These are phyloP conservation scores for Ocimum tenuiflorum DNA, from an alignment of 257 asterid genomes.

Conservation along the genomic window DNA sequence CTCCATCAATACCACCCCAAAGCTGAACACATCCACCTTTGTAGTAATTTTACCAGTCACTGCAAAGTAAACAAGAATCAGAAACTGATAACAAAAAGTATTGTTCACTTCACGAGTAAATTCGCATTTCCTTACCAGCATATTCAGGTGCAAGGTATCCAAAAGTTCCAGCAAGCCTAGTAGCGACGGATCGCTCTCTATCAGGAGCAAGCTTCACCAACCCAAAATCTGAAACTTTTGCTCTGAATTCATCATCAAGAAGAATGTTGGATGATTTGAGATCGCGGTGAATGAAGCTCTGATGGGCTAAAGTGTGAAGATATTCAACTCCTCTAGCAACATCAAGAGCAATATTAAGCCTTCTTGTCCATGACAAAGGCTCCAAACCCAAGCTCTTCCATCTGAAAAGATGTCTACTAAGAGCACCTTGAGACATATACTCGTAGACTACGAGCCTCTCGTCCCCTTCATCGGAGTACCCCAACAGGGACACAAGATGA, in stretches of 20 bases:
- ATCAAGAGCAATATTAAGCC: slow-evolving; percentile 66
- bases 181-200: slow-evolving; percentile 50
- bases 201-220: slow-evolving; percentile 77
- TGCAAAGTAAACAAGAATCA: slow-evolving; percentile 10
- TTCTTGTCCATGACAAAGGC: slow-evolving; percentile 59
- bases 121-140: slow-evolving; percentile 50
- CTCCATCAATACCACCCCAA: slow-evolving; percentile 73
- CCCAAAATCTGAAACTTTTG: slow-evolving; percentile 77
- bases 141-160: slow-evolving; percentile 90
- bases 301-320: slow-evolving; percentile 62
- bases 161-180: slow-evolving; percentile 73
- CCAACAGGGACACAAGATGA: slow-evolving; percentile 63
- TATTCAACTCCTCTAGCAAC: slow-evolving; percentile 79
- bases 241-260: slow-evolving; percentile 55
- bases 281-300: slow-evolving; percentile 78
- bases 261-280: slow-evolving; percentile 70
- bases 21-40: slow-evolving; percentile 78
- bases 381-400: slow-evolving; percentile 47
- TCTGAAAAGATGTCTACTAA: slow-evolving; percentile 62
- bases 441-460: slow-evolving; percentile 77
- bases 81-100: neutral
- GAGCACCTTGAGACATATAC: slow-evolving; percentile 72
- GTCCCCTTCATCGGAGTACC: slow-evolving; percentile 50
- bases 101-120: too few species aligned
- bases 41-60: slow-evolving; percentile 75